phyloP scores from a whole-genome alignment of 2,329 filamentous ascomycete genomes.

The Claviceps sp. region DNA sequence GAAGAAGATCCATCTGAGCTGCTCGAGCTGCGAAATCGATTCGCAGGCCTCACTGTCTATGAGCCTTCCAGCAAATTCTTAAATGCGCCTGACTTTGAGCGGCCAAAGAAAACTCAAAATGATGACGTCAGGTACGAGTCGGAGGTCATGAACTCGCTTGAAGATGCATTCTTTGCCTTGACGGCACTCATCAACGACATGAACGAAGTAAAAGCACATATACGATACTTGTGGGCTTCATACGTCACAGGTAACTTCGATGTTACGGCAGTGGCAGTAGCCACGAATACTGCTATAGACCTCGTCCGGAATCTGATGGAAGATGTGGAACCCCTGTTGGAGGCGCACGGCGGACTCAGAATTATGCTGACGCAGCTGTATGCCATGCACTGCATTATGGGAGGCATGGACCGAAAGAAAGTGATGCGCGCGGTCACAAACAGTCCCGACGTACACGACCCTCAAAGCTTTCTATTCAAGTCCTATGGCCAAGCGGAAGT shows the following conservation, averaged over 20 bases:
- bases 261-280: conserved; percentile 19
- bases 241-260: conserved; percentile 14
- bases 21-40: conserved; percentile 16
- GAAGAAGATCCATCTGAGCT: not conserved
- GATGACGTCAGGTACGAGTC: conserved; percentile 16
- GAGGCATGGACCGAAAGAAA: not conserved
- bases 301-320: conserved; percentile 20
- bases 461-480: not conserved
- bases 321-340: conserved; percentile 14
- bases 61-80: conserved; percentile 25
- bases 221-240: conserved; percentile 19
- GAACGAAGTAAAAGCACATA: conserved; percentile 12
- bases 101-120: not conserved
- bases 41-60: conserved; percentile 21
- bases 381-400: not conserved
- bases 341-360: conserved; percentile 12
- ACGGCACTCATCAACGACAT: conserved; percentile 18
- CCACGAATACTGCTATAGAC: conserved; percentile 23
- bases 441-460: not conserved
- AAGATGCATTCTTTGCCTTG: conserved; percentile 17
- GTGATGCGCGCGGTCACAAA: too few species aligned
- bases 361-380: conserved; percentile 9
- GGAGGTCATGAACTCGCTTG: conserved; percentile 12
- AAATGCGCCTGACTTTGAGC: conserved; percentile 13
- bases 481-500: not conserved